A percentile compares a stretch with the other conserved stretches of the same genome.
Evolutionary conservation across 257 asterid genomes (phyloP).

Genomic region (Salvia hispanica): DNA sequence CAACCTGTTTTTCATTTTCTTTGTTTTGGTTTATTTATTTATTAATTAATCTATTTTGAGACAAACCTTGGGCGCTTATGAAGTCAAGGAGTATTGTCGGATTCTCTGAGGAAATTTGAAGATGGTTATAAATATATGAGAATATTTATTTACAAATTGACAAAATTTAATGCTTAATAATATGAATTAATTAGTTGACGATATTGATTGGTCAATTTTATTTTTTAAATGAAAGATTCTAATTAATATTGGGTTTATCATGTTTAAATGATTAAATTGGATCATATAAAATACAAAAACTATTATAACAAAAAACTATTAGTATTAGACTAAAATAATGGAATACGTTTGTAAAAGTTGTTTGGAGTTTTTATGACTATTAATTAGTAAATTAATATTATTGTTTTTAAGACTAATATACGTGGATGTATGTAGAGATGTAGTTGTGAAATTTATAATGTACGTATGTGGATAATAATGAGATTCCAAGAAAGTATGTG

Average conservation of each 20-base stretch:
- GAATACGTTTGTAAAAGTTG: not conserved
- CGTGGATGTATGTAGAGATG: no score
- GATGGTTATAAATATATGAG: not conserved
- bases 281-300: not conserved
- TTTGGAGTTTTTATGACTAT: not conserved
- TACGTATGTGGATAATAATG: not conserved
- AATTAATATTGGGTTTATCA: not conserved
- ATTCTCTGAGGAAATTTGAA: not conserved
- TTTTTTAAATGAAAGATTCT: not conserved
- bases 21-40: not conserved
- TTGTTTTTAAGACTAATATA: no score
- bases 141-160: not conserved
- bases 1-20: not conserved
- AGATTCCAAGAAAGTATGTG: not conserved
- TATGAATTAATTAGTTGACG: not conserved
- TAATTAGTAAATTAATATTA: no score
- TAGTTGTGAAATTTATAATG: not conserved
- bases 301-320: no score
- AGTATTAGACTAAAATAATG: not conserved
- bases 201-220: slow-evolving; percentile 13
- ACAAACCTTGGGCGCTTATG: not conserved
- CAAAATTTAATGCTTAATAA: slow-evolving; percentile 16
- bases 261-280: not conserved
- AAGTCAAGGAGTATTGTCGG: slow-evolving; percentile 19
- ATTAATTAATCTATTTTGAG: not conserved